phyloP scores from a whole-genome alignment of 2,329 filamentous ascomycete species.

The Trichoderma sp. region DNA sequence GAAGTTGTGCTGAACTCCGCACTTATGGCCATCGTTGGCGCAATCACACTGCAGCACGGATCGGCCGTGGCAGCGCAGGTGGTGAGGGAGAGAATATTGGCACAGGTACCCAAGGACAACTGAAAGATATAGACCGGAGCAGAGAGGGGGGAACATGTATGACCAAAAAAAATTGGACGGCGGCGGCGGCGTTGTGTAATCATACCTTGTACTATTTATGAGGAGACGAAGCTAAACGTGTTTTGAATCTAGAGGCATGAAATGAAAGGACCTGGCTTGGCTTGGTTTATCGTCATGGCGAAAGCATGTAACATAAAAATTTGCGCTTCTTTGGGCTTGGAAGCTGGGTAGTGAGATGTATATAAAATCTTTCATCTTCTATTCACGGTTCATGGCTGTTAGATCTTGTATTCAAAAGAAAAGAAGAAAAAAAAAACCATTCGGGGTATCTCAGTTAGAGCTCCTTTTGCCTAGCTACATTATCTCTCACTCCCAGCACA shows the following conservation, averaged over 20 bases:
- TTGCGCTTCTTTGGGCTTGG: not conserved
- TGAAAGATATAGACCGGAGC: not conserved
- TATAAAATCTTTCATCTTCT: not conserved
- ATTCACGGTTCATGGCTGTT: not conserved
- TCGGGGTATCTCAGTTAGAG: not conserved
- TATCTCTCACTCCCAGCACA: not conserved
- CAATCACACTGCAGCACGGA: constrained; percentile 84
- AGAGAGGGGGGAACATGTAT: not conserved
- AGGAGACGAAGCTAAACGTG: constrained; percentile 20
- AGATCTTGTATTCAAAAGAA: not conserved
- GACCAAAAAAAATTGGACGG: not conserved
- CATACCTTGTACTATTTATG: constrained; percentile 28
- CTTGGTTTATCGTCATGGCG: not conserved
- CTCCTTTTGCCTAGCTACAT: not conserved
- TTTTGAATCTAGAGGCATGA: constrained; percentile 23
- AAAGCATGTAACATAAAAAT: not conserved
- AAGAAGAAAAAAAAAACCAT: not conserved
- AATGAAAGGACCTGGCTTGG: constrained; percentile 7
- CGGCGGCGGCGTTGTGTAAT: constrained; percentile 23
- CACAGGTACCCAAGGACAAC: constrained; percentile 29
- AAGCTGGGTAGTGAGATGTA: not conserved
- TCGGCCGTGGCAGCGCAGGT: constrained; percentile 72
- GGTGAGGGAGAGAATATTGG: constrained; percentile 72
- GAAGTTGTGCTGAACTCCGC: constrained; percentile 73
- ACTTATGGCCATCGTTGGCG: constrained; percentile 83